Conservation (phyloP, 2,329 filamentous ascomycete genomes). For the Neofusicoccum parvum region DNA sequence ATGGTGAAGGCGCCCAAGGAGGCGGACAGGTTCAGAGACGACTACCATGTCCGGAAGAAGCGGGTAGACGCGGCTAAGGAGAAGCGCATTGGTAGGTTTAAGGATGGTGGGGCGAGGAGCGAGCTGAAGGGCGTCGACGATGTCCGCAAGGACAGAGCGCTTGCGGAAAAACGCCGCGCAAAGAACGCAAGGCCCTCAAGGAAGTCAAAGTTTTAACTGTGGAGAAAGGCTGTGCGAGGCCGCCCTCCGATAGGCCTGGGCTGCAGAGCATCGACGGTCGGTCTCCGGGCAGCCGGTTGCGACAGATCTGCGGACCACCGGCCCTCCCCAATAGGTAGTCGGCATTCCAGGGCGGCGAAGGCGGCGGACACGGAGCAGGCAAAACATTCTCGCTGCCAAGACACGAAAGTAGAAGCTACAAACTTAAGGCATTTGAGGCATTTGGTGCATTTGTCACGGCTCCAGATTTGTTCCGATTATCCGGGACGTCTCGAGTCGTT, state of each 20-base stretch:
- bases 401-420: constrained; percentile 12
- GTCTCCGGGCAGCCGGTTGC: background rate
- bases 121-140: constrained; percentile 84
- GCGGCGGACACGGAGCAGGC: background rate
- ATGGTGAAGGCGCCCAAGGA: constrained; percentile 86
- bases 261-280: background rate
- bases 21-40: constrained; percentile 87
- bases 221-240: constrained; percentile 1
- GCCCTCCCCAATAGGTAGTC: constrained; percentile 2
- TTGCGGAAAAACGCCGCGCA: constrained; percentile 74
- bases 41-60: constrained; percentile 90
- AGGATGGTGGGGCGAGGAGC: constrained; percentile 69
- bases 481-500: background rate
- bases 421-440: background rate
- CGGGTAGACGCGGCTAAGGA: constrained; percentile 84
- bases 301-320: background rate
- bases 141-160: constrained; percentile 77
- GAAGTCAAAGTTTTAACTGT: constrained; percentile 52
- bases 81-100: constrained; percentile 75
- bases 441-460: constrained; percentile 5
- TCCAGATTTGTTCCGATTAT: constrained; percentile 1
- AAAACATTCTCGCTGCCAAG: background rate
- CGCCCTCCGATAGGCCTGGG: background rate
- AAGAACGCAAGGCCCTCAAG: constrained; percentile 86
- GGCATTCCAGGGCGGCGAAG: background rate